These are phyloP conservation scores for Kwoniella sp. DNA, from an alignment of 768 basidiomycete species.

Conservation along the genomic window DNA sequence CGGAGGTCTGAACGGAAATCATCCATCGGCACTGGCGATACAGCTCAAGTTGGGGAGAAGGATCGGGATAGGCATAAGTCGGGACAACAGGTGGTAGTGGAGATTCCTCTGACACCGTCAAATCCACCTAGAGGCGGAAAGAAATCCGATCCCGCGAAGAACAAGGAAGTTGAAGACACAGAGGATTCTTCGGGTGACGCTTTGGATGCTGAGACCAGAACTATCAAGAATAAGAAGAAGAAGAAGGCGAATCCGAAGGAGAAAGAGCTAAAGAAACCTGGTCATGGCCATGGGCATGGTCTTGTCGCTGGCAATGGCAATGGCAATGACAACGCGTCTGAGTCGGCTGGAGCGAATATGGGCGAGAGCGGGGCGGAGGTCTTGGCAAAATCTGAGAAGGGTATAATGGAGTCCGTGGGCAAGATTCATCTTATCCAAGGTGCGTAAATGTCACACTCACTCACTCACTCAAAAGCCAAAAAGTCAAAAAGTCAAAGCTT, in stretches of 20 bases:
- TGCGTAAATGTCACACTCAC: not conserved
- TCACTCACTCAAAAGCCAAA: too few species aligned
- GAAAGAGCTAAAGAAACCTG: not conserved
- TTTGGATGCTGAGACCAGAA: too few species aligned
- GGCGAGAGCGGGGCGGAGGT: conserved; percentile 11
- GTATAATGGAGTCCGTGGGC: conserved; percentile 20
- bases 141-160: too few species aligned
- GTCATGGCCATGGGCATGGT: not conserved
- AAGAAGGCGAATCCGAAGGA: conserved; percentile 4
- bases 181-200: too few species aligned
- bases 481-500: too few species aligned
- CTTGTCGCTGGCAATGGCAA: not conserved
- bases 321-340: not conserved
- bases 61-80: too few species aligned
- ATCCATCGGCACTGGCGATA: too few species aligned
- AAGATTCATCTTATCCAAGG: conserved; percentile 51
- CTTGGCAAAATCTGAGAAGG: conserved; percentile 17
- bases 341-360: not conserved
- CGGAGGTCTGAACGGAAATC: too few species aligned
- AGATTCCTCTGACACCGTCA: conserved; percentile 4
- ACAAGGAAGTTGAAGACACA: too few species aligned
- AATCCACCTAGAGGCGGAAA: not conserved
- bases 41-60: too few species aligned
- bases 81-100: not conserved
- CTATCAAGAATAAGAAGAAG: not conserved